Evolutionary conservation across 306 rosid genomes (phyloP).

Genomic region (Erythrophleum fordii): DNA sequence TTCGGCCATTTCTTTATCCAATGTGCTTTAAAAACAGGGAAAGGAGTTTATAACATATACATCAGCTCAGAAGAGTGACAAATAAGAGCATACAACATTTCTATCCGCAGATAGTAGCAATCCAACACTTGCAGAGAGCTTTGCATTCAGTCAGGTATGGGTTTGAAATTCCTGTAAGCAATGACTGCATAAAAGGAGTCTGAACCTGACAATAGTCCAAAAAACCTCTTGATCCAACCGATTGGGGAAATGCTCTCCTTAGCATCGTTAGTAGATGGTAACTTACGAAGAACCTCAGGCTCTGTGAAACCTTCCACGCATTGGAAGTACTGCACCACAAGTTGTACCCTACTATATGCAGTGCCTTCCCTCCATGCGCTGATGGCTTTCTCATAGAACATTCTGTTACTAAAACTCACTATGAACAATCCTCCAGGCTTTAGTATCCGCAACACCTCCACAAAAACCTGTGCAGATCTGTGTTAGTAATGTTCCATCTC

Average conservation of each 20-base stretch:
- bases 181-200: conserved; percentile 84
- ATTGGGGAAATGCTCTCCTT: conserved; percentile 53
- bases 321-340: conserved; percentile 87
- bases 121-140: not conserved
- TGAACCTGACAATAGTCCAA: conserved; percentile 64
- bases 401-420: conserved; percentile 84
- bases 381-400: conserved; percentile 89
- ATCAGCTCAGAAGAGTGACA: not conserved
- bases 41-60: not conserved
- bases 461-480: conserved; percentile 64
- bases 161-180: conserved; percentile 80
- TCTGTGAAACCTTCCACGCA: conserved; percentile 80
- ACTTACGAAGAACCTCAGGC: conserved; percentile 66
- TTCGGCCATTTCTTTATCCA: not conserved
- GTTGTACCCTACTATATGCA: conserved; percentile 67
- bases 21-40: not conserved
- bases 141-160: conserved; percentile 43
- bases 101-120: not conserved
- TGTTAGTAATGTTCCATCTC: not conserved
- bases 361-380: conserved; percentile 81
- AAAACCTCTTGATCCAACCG: conserved; percentile 55
- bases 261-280: conserved; percentile 45
- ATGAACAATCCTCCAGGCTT: conserved; percentile 88
- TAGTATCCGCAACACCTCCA: conserved; percentile 72
- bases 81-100: not conserved